Percentiles rank a stretch among this genome's conserved stretches.
These are phyloP conservation scores for Cenococcum geophilum DNA, from an alignment of 495 filamentous ascomycete genomes.

Conservation along the genomic window DNA sequence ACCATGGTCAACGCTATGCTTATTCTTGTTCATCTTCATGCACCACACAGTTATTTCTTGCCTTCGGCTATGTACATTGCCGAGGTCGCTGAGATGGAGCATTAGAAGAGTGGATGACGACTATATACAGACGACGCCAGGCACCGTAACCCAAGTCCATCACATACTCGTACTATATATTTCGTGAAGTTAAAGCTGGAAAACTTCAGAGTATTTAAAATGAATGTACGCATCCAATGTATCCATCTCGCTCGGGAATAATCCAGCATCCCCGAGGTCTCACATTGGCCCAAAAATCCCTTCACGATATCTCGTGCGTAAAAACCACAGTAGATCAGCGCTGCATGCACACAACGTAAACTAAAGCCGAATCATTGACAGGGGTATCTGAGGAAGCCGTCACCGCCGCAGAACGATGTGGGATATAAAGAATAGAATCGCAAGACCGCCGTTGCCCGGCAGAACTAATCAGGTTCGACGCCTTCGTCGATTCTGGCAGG, in stretches of 20 bases:
- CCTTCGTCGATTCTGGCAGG: conserved; percentile 39
- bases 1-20: too few relatives aligned
- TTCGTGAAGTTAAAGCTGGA: too few relatives aligned
- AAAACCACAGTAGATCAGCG: background rate
- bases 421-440: conserved; percentile 4
- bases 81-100: background rate
- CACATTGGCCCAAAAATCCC: too few relatives aligned
- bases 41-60: too few relatives aligned
- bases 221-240: background rate
- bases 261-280: too few relatives aligned
- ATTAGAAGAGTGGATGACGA: background rate
- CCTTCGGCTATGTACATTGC: too few relatives aligned
- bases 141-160: too few relatives aligned
- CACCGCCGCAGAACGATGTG: background rate
- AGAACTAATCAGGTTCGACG: conserved; percentile 30
- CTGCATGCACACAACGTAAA: background rate
- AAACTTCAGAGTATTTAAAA: background rate
- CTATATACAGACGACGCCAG: background rate
- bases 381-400: conserved; percentile 5
- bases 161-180: too few relatives aligned
- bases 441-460: background rate
- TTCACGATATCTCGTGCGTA: too few relatives aligned
- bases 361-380: background rate
- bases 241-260: too few relatives aligned
- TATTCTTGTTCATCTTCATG: too few relatives aligned